phyloP scores from a whole-genome alignment of 163 green algal species.

The Botryococcus braunii region DNA sequence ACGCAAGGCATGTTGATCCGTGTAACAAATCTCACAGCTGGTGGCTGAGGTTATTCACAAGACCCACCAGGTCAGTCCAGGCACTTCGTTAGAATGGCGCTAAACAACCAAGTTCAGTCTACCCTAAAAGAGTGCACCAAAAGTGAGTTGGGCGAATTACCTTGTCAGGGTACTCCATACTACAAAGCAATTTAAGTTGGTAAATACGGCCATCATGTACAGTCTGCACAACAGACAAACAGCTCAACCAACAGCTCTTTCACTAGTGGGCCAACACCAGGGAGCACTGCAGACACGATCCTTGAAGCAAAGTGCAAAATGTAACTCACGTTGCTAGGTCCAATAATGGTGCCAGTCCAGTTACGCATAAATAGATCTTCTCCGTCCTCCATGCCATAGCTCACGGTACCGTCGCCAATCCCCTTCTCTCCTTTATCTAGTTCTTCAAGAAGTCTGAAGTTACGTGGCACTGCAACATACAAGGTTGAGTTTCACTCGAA shows the following conservation, averaged over 20 bases:
- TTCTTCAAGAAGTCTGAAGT: conserved; percentile 96
- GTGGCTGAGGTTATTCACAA: conserved; percentile 45
- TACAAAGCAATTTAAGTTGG: conserved; percentile 77
- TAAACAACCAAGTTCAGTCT: not conserved
- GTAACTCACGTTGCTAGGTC: conserved; percentile 64
- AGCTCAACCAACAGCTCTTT: not conserved
- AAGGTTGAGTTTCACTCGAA: not conserved
- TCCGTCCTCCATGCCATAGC: conserved; percentile 89
- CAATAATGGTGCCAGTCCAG: conserved; percentile 99
- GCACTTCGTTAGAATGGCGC: not conserved
- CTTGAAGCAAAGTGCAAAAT: not conserved
- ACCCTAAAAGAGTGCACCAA: not conserved
- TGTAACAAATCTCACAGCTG: conserved; percentile 61
- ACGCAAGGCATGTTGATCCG: conserved; percentile 83
- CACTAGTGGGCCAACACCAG: not conserved
- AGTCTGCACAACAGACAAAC: conserved; percentile 36
- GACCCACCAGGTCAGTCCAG: no score
- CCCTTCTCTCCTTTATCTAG: conserved; percentile 98
- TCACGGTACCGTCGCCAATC: conserved; percentile 90
- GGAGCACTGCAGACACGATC: not conserved
- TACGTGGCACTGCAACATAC: conserved; percentile 70
- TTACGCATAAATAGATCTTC: conserved; percentile 90
- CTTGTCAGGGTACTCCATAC: conserved; percentile 72
- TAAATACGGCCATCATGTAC: conserved; percentile 90
- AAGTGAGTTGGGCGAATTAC: conserved; percentile 11